Evolutionary conservation across 331 rosid species (phyloP).

Genomic region (Pyracantha coccinea): DNA sequence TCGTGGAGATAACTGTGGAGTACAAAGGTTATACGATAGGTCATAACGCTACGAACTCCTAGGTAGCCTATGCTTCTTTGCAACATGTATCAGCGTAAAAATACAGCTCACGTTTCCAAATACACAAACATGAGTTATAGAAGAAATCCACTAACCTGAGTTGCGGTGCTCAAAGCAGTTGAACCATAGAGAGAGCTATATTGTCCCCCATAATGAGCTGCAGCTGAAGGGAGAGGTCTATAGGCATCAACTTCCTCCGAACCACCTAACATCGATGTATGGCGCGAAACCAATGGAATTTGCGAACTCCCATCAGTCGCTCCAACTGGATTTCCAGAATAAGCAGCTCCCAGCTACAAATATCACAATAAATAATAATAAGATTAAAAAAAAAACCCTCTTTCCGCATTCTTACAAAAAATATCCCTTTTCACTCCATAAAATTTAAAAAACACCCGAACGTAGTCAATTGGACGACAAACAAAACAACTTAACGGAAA

Average conservation of each 20-base stretch:
- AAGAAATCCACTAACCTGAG: conserved; percentile 50
- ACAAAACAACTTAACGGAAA: too few species aligned
- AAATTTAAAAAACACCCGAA: too few species aligned
- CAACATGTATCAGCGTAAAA: background rate
- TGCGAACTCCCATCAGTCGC: conserved; percentile 62
- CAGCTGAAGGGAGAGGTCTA: conserved; percentile 56
- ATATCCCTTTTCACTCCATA: background rate
- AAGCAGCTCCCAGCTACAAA: conserved; percentile 57
- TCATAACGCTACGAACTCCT: background rate
- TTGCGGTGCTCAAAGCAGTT: conserved; percentile 53
- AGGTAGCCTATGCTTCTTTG: background rate
- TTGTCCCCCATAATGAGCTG: conserved; percentile 82
- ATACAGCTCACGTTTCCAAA: background rate
- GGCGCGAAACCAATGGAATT: conserved; percentile 67
- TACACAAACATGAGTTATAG: too few species aligned
- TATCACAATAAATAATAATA: conserved; percentile 4
- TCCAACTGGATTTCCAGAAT: conserved; percentile 72
- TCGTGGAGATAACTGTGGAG: background rate
- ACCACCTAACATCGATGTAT: conserved; percentile 63
- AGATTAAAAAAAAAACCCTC: background rate
- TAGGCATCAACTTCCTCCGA: conserved; percentile 77
- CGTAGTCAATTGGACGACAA: too few species aligned
- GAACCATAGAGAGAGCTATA: conserved; percentile 87
- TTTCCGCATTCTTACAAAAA: background rate
- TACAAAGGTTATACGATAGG: background rate